A percentile compares a stretch with the other conserved stretches of the same genome.
phyloP scores from a whole-genome alignment of 2,329 filamentous ascomycete species.

The Fusarium sp. region DNA sequence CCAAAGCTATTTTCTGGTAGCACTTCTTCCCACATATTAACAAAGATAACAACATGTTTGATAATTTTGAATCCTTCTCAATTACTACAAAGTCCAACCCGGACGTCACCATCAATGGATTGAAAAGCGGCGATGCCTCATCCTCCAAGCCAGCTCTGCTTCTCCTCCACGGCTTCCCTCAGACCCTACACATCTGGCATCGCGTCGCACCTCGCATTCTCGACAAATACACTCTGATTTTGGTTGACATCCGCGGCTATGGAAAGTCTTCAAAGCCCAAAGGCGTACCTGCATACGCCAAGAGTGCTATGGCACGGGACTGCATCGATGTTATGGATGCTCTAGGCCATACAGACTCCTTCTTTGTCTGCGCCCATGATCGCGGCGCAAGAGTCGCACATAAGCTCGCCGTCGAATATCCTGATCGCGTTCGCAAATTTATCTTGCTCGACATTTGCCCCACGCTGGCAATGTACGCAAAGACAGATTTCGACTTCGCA shows the following conservation, averaged over 20 bases:
- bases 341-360: constrained; percentile 54
- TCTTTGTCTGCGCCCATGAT: constrained; percentile 68
- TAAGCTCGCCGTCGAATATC: constrained; percentile 64
- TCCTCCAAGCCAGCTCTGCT: constrained; percentile 58
- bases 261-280: constrained; percentile 63
- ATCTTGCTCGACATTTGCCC: constrained; percentile 68
- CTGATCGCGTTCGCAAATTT: constrained; percentile 55
- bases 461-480: constrained; percentile 66
- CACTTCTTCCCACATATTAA: rapidly evolving
- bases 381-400: constrained; percentile 69
- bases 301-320: constrained; percentile 64
- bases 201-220: constrained; percentile 57
- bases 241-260: constrained; percentile 66
- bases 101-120: constrained; percentile 59
- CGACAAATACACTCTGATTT: constrained; percentile 58
- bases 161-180: constrained; percentile 66
- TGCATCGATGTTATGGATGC: constrained; percentile 60
- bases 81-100: constrained; percentile 54
- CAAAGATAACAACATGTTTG: constrained; percentile 53
- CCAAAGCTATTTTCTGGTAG: rapidly evolving
- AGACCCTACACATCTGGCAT: constrained; percentile 67
- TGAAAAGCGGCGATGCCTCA: constrained; percentile 52
- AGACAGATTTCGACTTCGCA: constrained; percentile 59
- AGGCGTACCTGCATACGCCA: constrained; percentile 56
- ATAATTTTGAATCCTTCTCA: constrained; percentile 55